Evolutionary conservation across 2,329 filamentous ascomycete genomes (phyloP), one percentile per base, ranked within the genome.

Genomic region (Gremmenia infestans): DNA sequence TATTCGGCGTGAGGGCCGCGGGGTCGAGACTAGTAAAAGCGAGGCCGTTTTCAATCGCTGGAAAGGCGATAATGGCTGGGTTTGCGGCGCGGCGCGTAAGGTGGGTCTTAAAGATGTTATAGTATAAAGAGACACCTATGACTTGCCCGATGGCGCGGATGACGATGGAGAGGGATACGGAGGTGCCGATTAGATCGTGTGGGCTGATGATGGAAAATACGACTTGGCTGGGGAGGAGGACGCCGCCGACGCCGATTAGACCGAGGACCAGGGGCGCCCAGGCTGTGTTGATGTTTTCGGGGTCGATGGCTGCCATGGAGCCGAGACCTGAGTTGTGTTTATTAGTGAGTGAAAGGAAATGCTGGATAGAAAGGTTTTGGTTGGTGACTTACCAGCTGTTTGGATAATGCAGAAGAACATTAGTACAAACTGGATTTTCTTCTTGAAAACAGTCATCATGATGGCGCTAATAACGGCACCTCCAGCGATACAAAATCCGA

Each of bases 191-290:
- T 12, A 87, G 76, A 52, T 88, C 83, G 67, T 84, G 81, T 0
- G 85, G 83, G 55, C 82, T 86, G 58, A 87, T 81, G 63, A 87
- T 85, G 6, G 82, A 83, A 15, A 81, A 80, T 52, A 87, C 83
- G 63, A 87, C 83, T 1, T 81, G 83, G 1, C 80, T 79, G 0
- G 84, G 85, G 5, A 88, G 80, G 14, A 87, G 79, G 55, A 88
- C 84, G 2, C 81, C 85, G 11, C 84, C 85, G 7, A 87, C 81
- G 6, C 85, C 85, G 4, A 87, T 68, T 3, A 81, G 79, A 1
- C 82, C 82, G 3, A 87, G 65, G 12, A 81, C 72, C 17, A 87
- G 72, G 23, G 86, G 71, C 4, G 74, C 77, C 71, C 79, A 85
- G 12, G 84, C 70, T 25, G 74, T 70, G 54, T 73, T 60, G 52